phyloP scores from a whole-genome alignment of 495 filamentous ascomycete species.

The Trichoderma asperelloides region DNA sequence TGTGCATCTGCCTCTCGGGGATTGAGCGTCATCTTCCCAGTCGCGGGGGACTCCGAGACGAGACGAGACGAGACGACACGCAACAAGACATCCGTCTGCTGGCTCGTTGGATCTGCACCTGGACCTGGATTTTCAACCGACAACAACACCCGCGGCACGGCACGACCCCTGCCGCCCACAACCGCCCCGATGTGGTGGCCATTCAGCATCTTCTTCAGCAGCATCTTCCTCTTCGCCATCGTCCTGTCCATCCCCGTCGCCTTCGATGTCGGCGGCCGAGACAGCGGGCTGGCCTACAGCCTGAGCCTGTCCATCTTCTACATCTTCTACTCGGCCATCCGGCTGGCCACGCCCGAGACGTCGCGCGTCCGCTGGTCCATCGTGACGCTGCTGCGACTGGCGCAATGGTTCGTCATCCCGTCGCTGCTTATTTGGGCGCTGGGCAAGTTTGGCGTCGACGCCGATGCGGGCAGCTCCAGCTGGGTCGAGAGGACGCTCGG shows the following conservation, averaged over 20 bases:
- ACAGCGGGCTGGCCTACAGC: slow-evolving; percentile 87
- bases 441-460: slow-evolving; percentile 84
- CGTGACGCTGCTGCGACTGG: slow-evolving; percentile 52
- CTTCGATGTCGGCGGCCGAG: slow-evolving; percentile 93
- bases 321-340: slow-evolving; percentile 73
- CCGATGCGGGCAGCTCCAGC: slow-evolving; percentile 48
- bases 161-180: not conserved
- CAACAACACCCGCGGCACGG: not conserved
- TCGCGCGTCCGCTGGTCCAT: slow-evolving; percentile 67
- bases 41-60: not conserved
- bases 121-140: not conserved
- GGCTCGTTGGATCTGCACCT: not conserved
- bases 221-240: slow-evolving; percentile 76
- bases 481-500: slow-evolving; percentile 79
- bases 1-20: not conserved
- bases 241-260: slow-evolving; percentile 89
- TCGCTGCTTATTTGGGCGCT: slow-evolving; percentile 87
- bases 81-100: not conserved
- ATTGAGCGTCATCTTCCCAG: not conserved
- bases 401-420: slow-evolving; percentile 78
- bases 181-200: slow-evolving; percentile 57
- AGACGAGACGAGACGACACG: not conserved
- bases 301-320: slow-evolving; percentile 82
- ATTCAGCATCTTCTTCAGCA: slow-evolving; percentile 60
- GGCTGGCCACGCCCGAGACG: slow-evolving; percentile 68